A percentile compares a stretch with the other conserved stretches of the same genome.
Evolutionary conservation across 2,329 filamentous ascomycete genomes (phyloP).

Genomic region (Kalaharituber pfeilii): DNA sequence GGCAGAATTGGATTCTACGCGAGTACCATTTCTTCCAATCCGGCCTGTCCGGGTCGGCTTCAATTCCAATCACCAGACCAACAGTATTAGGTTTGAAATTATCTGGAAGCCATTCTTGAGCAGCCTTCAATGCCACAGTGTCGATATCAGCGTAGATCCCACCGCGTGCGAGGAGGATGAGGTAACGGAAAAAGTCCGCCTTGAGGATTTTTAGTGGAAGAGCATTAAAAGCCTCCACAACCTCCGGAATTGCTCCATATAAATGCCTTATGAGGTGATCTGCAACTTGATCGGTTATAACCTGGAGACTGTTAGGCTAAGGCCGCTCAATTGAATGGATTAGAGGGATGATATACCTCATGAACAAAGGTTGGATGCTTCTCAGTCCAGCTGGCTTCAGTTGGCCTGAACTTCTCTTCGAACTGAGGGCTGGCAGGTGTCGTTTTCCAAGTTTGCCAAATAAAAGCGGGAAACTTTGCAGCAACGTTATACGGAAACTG

Average conservation of each 20-base stretch:
- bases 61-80: conserved; percentile 82
- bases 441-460: conserved; percentile 98
- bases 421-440: conserved; percentile 64
- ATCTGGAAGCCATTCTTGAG: conserved; percentile 70
- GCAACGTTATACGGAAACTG: conserved; percentile 86
- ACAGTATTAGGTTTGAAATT: conserved; percentile 59
- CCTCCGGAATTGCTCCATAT: conserved; percentile 65
- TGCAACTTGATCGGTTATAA: conserved; percentile 82
- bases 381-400: conserved; percentile 79
- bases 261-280: conserved; percentile 66
- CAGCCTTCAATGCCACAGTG: conserved; percentile 66
- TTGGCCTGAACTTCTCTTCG: conserved; percentile 51
- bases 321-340: not conserved
- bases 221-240: conserved; percentile 57
- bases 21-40: conserved; percentile 97
- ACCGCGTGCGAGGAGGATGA: conserved; percentile 56
- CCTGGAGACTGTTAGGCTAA: conserved; percentile 25
- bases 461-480: conserved; percentile 83
- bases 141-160: conserved; percentile 88
- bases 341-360: conserved; percentile 34
- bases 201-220: conserved; percentile 51
- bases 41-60: conserved; percentile 79
- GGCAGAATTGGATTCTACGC: conserved; percentile 89
- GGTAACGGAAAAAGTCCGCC: conserved; percentile 50
- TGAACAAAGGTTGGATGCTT: conserved; percentile 83